Evolutionary conservation across 306 rosid genomes (phyloP).

Genomic region (Vicia faba): DNA sequence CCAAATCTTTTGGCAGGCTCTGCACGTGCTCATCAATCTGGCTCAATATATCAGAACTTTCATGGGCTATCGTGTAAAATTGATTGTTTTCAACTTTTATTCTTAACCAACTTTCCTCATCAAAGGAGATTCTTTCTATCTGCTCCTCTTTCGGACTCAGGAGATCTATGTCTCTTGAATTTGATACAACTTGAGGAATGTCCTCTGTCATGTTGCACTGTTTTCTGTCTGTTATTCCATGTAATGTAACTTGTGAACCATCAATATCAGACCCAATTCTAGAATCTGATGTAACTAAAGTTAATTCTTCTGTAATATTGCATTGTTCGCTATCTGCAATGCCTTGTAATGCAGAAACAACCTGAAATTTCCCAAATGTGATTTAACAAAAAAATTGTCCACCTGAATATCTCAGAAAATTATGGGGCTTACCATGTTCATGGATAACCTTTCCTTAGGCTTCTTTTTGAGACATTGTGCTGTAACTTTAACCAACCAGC

Average conservation of each 20-base stretch:
- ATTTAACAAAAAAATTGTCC: neutral
- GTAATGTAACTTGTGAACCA: constrained; percentile 26
- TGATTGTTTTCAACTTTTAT: constrained; percentile 27
- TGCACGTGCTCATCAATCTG: constrained; percentile 28
- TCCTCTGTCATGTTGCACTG: neutral
- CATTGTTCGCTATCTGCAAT: constrained; percentile 34
- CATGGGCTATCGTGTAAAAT: constrained; percentile 17
- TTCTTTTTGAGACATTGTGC: constrained; percentile 49
- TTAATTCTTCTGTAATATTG: constrained; percentile 19
- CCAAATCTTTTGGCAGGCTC: constrained; percentile 35
- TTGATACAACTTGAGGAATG: constrained; percentile 6
- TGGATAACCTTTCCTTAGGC: constrained; percentile 47
- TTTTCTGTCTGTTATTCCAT: constrained; percentile 27
- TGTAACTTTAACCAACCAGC: constrained; percentile 41
- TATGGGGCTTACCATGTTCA: constrained; percentile 48
- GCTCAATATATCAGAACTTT: constrained; percentile 12
- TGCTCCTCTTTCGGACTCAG: constrained; percentile 9
- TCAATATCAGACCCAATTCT: constrained; percentile 1
- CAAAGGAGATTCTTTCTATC: constrained; percentile 1
- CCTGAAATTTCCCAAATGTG: constrained; percentile 40
- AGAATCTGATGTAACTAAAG: constrained; percentile 25
- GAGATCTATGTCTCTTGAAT: constrained; percentile 6
- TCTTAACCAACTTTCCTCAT: constrained; percentile 14
- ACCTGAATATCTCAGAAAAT: neutral
- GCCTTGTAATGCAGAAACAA: constrained; percentile 49